Percentiles rank a stretch among this genome's conserved stretches.
Conservation (phyloP, 768 basidiomycete species). For the Pholiota molesta region DNA sequence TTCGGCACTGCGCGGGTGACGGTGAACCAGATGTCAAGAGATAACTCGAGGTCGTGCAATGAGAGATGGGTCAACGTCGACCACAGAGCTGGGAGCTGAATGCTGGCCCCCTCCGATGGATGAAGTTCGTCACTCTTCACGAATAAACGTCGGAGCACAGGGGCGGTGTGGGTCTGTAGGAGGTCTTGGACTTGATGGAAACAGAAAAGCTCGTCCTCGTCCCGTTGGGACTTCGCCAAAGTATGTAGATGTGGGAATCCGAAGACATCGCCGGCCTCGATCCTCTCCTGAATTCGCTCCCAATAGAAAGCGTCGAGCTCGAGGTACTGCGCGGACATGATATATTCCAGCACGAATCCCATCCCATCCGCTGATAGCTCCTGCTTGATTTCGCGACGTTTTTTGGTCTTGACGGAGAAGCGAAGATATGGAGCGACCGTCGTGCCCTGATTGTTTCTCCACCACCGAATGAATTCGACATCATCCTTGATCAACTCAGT, state of each 20-base stretch:
- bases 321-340: not conserved
- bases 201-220: not conserved
- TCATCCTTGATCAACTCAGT: not conserved
- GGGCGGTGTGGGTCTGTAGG: not conserved
- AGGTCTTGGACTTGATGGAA: not conserved
- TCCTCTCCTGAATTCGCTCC: not conserved
- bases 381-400: not conserved
- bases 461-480: not conserved
- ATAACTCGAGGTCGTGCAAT: not conserved
- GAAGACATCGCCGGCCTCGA: not conserved
- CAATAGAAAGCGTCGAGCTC: not conserved
- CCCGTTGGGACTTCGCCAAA: not conserved
- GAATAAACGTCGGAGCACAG: not conserved
- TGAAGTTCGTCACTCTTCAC: no score
- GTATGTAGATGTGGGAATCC: not conserved
- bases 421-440: not conserved
- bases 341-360: not conserved
- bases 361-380: not conserved
- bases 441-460: not conserved
- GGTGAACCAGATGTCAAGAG: not conserved
- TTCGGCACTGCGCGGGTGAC: not conserved
- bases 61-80: not conserved
- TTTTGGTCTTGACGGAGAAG: not conserved
- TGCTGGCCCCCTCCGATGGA: not conserved
- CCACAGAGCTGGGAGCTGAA: not conserved